Percentiles rank a stretch among this genome's conserved stretches.
phyloP scores from a whole-genome alignment of 2,329 filamentous ascomycete genomes.

The Harringtonia lauricola region DNA sequence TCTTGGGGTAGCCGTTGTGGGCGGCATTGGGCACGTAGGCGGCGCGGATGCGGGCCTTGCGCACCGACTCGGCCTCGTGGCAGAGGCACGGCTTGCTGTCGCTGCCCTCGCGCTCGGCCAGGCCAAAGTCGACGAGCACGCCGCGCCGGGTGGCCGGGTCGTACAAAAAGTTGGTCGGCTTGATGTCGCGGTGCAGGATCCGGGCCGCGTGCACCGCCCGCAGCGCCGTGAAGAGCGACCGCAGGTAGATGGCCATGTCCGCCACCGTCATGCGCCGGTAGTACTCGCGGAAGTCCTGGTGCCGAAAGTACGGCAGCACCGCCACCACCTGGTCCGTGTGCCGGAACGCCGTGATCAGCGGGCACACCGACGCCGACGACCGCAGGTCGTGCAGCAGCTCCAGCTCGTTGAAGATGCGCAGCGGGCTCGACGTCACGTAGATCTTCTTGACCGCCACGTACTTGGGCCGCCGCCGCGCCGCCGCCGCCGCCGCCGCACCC shows the following conservation, averaged over 20 bases:
- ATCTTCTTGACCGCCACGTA: constrained; percentile 99
- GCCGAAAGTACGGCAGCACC: constrained; percentile 88
- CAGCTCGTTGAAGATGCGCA: constrained; percentile 90
- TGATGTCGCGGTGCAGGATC: constrained; percentile 92
- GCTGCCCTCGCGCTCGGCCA: constrained; percentile 73
- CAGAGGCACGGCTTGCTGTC: constrained; percentile 78
- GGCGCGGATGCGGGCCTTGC: constrained; percentile 46
- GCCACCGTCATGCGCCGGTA: constrained; percentile 79
- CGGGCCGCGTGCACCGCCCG: constrained; percentile 69
- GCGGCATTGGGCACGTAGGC: constrained; percentile 45
- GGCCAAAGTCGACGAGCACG: constrained; percentile 96
- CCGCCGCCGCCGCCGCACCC: constrained; percentile 8
- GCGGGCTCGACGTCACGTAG: constrained; percentile 92
- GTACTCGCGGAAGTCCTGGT: constrained; percentile 89
- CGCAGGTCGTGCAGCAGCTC: constrained; percentile 84
- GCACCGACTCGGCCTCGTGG: constrained; percentile 50
- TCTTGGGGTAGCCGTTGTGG: constrained; percentile 70
- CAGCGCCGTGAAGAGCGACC: constrained; percentile 77
- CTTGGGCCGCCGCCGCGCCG: constrained; percentile 40
- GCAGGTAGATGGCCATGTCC: constrained; percentile 85
- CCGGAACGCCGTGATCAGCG: constrained; percentile 93
- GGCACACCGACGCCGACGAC: constrained; percentile 76
- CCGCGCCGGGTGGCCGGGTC: constrained; percentile 70
- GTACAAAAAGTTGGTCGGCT: constrained; percentile 96
- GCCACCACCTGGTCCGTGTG: constrained; percentile 91